Base-by-base conservation (phyloP, 2,329 filamentous ascomycete genomes). In the Trichoderma sp. region DNA sequence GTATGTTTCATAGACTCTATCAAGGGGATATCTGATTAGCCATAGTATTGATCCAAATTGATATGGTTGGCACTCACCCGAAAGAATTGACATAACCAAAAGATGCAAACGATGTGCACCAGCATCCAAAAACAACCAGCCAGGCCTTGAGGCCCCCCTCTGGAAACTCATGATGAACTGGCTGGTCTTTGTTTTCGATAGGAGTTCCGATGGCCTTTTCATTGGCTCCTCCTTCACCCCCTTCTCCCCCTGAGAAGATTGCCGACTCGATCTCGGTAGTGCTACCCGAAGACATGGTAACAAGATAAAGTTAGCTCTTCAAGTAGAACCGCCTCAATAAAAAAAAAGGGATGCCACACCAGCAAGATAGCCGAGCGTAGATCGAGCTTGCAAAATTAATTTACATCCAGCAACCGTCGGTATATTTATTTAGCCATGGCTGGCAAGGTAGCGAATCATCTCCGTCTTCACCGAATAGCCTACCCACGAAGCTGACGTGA, bases 191-290 rank as follows among this genome's bases (percentile, higher is more conserved):
- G 21, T 40, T 19, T 35, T 59, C 64, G 6, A 29, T 37, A 29
- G 64, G 35, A 29, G 14, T 29, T 11, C 49, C 55, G 21, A 59
- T 21, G 19, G 31, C 55, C 21, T 49, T 43, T 5, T 67, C 55
- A 37, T 43, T 19, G 19, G 40, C 16, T 19, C 16, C 16, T 19
- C 16, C 40, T 43, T 43, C 40, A 43, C 19, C 40, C 7, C 19
- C 40, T 43, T 43, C 16, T 19, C 37, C 55, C 37, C 40, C 24
- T 57, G 52, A 57, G 35, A 65, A 57, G 35, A 57, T 57, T 47
- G 37, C 63, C 63, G 63, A 66, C 29, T 66, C 53, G 63, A 66
- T 58, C 53, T 66, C 62, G 49, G 52, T 66, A 21, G 29, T 66
- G 63, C 63, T 57, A 58, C 33, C 40, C 29, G 64, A 59, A 37